These are phyloP conservation scores for Leishmania tarentolae DNA, from an alignment of 208 protist species.

Conservation along the genomic window DNA sequence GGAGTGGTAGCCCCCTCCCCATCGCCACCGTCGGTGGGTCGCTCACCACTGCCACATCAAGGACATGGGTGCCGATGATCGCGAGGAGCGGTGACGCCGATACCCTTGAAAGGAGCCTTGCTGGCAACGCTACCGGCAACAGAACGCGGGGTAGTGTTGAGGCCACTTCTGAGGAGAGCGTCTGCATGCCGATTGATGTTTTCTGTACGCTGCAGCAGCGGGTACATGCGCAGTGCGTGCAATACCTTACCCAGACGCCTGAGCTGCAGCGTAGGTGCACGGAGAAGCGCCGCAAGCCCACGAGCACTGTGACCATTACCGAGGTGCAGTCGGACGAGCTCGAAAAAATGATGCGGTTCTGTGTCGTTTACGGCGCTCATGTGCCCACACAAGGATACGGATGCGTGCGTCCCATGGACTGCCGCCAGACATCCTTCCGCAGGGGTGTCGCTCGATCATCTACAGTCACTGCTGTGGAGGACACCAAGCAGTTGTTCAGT, in stretches of 20 bases:
- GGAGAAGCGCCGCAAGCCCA: not conserved
- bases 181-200: slow-evolving; percentile 29
- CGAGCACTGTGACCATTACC: not conserved
- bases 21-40: not conserved
- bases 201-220: slow-evolving; percentile 25
- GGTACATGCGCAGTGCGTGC: slow-evolving; percentile 5
- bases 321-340: not conserved
- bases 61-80: not conserved
- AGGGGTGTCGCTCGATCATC: not conserved
- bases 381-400: slow-evolving; percentile 16
- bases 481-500: not conserved
- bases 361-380: slow-evolving; percentile 27
- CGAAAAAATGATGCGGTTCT: slow-evolving; percentile 17
- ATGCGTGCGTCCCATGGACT: slow-evolving; percentile 13
- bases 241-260: slow-evolving; percentile 6
- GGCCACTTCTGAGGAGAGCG: slow-evolving; percentile 1
- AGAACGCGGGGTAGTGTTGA: not conserved
- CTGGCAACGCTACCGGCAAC: not conserved
- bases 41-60: not conserved
- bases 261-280: not conserved
- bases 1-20: not conserved
- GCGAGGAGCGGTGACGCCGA: not conserved
- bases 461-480: not conserved
- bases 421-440: not conserved
- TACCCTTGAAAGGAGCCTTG: not conserved